Evolutionary conservation across 2,329 filamentous ascomycete genomes (phyloP).

Genomic region (Colletotrichum spinosum): DNA sequence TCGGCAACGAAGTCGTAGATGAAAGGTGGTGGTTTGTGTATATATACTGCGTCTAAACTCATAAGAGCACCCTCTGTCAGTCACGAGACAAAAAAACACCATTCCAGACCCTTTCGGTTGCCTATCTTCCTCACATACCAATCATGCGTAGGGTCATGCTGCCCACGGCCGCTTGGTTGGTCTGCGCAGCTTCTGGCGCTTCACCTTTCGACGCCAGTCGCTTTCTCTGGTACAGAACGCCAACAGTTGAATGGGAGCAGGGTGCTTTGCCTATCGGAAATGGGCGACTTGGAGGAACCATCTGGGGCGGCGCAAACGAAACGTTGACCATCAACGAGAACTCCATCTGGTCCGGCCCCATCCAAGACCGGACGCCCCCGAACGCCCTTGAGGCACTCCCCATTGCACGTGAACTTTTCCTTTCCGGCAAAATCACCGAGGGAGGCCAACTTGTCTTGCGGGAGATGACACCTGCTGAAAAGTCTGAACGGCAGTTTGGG

Average conservation of each 20-base stretch:
- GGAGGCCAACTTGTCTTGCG: constrained; percentile 49
- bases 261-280: constrained; percentile 61
- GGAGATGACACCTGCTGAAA: constrained; percentile 51
- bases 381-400: constrained; percentile 48
- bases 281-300: constrained; percentile 55
- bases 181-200: not conserved
- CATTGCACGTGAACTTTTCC: constrained; percentile 49
- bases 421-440: constrained; percentile 49
- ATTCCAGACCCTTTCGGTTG: too few species aligned
- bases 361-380: constrained; percentile 56
- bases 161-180: not conserved
- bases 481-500: constrained; percentile 52
- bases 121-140: too few species aligned
- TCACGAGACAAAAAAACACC: too few species aligned
- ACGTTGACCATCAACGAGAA: constrained; percentile 60
- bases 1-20: too few species aligned
- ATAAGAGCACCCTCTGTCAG: too few species aligned
- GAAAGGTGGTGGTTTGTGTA: too few species aligned
- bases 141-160: too few species aligned
- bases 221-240: constrained; percentile 24
- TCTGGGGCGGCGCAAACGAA: constrained; percentile 56
- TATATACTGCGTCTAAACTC: too few species aligned
- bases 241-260: constrained; percentile 23
- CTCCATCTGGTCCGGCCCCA: constrained; percentile 59
- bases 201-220: constrained; percentile 11